These are phyloP conservation scores for Saprolegnia parasitica DNA, from an alignment of 352 stramenopile species.

Conservation along the genomic window DNA sequence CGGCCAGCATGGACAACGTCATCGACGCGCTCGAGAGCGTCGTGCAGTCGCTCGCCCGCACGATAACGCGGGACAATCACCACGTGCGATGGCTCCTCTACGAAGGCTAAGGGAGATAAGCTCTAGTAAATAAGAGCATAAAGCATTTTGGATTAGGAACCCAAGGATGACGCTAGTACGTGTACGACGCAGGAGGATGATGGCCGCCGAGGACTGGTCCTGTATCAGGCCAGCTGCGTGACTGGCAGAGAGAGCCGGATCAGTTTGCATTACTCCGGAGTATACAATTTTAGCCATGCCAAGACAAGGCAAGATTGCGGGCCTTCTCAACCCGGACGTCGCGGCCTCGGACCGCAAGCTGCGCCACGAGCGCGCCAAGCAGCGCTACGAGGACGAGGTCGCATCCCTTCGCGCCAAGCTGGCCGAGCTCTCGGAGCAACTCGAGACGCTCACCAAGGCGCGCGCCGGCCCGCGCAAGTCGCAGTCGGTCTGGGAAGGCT, in stretches of 20 bases:
- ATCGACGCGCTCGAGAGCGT: not conserved
- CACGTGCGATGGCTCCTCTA: not conserved
- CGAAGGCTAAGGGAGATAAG: not conserved
- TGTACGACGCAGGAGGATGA: not conserved
- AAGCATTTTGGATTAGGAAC: too few species aligned
- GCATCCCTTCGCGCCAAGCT: not conserved
- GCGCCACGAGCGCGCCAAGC: slow-evolving; percentile 12
- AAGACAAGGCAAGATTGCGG: not conserved
- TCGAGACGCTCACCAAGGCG: not conserved
- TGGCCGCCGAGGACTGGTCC: not conserved
- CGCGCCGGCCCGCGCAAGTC: not conserved
- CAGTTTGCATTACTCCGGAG: not conserved
- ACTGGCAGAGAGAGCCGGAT: not conserved
- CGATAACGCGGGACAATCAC: not conserved
- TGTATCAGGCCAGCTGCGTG: not conserved
- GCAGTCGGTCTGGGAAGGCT: slow-evolving; percentile 5
- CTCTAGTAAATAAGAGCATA: too few species aligned
- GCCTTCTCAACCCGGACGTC: not conserved
- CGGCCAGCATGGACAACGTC: not conserved
- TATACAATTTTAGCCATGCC: not conserved
- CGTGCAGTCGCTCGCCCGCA: not conserved
- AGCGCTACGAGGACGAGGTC: slow-evolving; percentile 8
- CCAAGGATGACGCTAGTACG: not conserved
- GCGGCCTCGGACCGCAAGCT: slow-evolving; percentile 7
- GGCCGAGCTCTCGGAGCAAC: not conserved